A percentile compares a stretch with the other conserved stretches of the same genome.
phyloP scores from a whole-genome alignment of 106 monocot genomes.

The Triglochin maritima region DNA sequence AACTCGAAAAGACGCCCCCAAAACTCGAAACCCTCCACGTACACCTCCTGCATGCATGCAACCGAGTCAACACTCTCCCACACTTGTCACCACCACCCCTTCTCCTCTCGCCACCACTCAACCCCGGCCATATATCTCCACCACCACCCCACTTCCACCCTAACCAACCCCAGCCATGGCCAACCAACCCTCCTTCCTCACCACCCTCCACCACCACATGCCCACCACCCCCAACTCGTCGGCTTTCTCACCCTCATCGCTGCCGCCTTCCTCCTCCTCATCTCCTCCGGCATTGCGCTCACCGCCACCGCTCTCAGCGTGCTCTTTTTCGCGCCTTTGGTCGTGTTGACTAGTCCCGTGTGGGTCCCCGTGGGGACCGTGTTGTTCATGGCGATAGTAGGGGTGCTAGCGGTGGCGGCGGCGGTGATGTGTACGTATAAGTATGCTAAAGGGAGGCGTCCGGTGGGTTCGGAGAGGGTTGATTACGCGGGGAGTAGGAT shows the following conservation, averaged over 20 bases:
- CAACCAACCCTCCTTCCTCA: conserved; percentile 10
- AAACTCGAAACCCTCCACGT: no score
- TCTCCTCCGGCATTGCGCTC: conserved; percentile 41
- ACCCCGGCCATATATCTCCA: no score
- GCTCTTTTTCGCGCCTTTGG: conserved; percentile 37
- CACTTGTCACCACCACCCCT: no score
- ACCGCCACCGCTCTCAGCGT: conserved; percentile 21
- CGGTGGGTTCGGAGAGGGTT: conserved; percentile 40
- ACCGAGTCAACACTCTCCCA: no score
- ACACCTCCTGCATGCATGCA: no score
- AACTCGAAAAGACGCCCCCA: no score
- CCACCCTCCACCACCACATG: conserved; percentile 26
- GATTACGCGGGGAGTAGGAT: conserved; percentile 57
- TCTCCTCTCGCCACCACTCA: no score
- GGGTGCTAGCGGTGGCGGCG: conserved; percentile 10
- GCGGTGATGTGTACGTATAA: conserved; percentile 33
- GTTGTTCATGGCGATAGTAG: conserved; percentile 24
- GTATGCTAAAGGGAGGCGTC: conserved; percentile 52
- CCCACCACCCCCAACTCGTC: conserved; percentile 45
- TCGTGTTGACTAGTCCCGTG: conserved; percentile 45
- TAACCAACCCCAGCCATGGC: no score
- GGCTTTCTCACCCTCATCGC: conserved; percentile 51
- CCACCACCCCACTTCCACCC: no score
- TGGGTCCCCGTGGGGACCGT: conserved; percentile 44
- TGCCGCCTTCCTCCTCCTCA: conserved; percentile 44